phyloP scores from a whole-genome alignment of 1,284 basidiomycete genomes.

The Xanthoconium separans region DNA sequence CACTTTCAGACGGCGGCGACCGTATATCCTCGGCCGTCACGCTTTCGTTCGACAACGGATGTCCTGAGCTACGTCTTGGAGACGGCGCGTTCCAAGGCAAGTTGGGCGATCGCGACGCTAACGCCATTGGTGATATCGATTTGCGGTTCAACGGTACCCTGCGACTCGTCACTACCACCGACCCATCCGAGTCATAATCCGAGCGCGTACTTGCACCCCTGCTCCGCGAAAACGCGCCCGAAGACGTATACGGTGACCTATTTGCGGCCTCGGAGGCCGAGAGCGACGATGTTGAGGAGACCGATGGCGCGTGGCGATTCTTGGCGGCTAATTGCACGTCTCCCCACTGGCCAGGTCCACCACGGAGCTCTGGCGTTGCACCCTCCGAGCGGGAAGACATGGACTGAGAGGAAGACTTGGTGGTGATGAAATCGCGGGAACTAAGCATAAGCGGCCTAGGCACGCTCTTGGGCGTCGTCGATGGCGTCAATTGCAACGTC shows the following conservation, averaged over 20 bases:
- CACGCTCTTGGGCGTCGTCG: slow-evolving; percentile 39
- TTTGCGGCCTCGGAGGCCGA: slow-evolving; percentile 48
- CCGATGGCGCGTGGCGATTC: slow-evolving; percentile 46
- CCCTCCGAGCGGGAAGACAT: slow-evolving; percentile 38
- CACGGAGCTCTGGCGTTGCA: slow-evolving; percentile 32
- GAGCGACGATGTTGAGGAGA: slow-evolving; percentile 62
- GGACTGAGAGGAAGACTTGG: slow-evolving; percentile 14
- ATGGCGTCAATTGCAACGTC: slow-evolving; percentile 32
- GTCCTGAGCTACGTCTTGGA: slow-evolving; percentile 2
- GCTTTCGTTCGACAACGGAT: slow-evolving; percentile 14
- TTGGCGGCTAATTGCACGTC: slow-evolving; percentile 41
- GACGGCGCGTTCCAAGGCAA: slow-evolving; percentile 20
- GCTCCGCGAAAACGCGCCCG: slow-evolving; percentile 13
- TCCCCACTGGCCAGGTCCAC: slow-evolving; percentile 42
- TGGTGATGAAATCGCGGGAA: slow-evolving; percentile 45
- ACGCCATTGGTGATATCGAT: slow-evolving; percentile 71
- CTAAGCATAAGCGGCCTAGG: slow-evolving; percentile 59
- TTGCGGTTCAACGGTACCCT: slow-evolving; percentile 62
- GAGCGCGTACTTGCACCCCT: slow-evolving; percentile 34
- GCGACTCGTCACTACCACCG: slow-evolving; percentile 41
- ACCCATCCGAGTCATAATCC: slow-evolving; percentile 55
- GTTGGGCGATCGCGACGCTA: slow-evolving; percentile 40
- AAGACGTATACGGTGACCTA: slow-evolving; percentile 16
- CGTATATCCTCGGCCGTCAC: slow-evolving; percentile 17
- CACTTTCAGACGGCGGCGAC: slow-evolving; percentile 21